A percentile compares a stretch with the other conserved stretches of the same genome.
Evolutionary conservation across 1,284 basidiomycete species (phyloP).

Genomic region (Fomitopsis schrenkii): DNA sequence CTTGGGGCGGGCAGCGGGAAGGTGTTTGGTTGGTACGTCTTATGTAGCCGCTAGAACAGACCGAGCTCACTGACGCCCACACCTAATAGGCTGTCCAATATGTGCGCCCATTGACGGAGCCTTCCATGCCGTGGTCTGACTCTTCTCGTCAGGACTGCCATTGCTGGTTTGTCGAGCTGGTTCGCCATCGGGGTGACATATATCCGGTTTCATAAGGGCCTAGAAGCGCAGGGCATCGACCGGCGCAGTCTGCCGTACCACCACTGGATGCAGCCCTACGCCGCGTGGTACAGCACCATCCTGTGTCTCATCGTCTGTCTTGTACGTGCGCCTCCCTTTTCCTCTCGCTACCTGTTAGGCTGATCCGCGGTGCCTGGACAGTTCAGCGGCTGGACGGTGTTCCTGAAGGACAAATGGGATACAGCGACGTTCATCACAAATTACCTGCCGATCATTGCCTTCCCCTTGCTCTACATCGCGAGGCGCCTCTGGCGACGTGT

Average conservation of each 20-base stretch:
- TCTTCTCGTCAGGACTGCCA: conserved; percentile 37
- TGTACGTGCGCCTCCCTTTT: conserved; percentile 42
- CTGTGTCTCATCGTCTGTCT: conserved; percentile 61
- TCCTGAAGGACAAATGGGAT: conserved; percentile 64
- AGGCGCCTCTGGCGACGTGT: conserved; percentile 51
- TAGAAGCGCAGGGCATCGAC: conserved; percentile 72
- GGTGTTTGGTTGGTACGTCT: conserved; percentile 51
- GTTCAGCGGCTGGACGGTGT: conserved; percentile 76
- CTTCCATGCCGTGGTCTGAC: not conserved
- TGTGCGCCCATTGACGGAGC: not conserved
- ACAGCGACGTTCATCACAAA: conserved; percentile 68
- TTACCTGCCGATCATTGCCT: conserved; percentile 72
- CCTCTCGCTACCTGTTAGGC: not conserved
- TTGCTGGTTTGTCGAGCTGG: conserved; percentile 76
- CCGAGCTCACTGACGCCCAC: too few relatives aligned
- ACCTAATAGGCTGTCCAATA: not conserved
- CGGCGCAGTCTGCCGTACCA: conserved; percentile 64
- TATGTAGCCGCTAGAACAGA: not conserved
- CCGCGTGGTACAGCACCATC: conserved; percentile 64
- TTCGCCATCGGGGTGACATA: conserved; percentile 80
- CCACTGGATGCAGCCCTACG: conserved; percentile 60
- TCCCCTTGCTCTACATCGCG: conserved; percentile 68
- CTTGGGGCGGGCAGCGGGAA: conserved; percentile 54
- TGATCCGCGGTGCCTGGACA: conserved; percentile 20
- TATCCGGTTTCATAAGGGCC: conserved; percentile 73